Base-by-base conservation (phyloP, 2,329 filamentous ascomycete genomes). In the Lasiodiplodia sp. region DNA sequence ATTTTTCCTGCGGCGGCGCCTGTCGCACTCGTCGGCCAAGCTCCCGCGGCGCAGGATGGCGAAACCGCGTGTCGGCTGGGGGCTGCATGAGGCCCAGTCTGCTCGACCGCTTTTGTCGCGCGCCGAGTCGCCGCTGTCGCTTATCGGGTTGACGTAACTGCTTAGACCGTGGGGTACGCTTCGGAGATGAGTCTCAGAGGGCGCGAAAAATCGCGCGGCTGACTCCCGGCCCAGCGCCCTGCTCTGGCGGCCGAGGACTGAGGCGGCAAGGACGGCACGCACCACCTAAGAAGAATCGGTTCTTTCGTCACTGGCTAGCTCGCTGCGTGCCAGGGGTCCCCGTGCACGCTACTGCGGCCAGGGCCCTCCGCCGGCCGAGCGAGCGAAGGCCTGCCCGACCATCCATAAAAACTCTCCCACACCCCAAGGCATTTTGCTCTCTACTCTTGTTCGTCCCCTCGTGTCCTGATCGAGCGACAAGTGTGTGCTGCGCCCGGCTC, bases 381-480 rank as follows among this genome's bases (percentile, higher is more conserved):
- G 28, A 23, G 44, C 55, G 44, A 44, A 12, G 6, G 8, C 31
- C 53, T 52, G 55, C 57, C 55, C 57, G 44, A 63, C 49, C 57
- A 63, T 60, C 66, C 66, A 62, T 62, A 68, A 62, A 60, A 68
- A 68, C 34, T 58, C 66, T 53, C 56, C 57, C 56, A 25, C 57
- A 21, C 44, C 66, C 56, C 47, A 53, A 25, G 37, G 37, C 47
- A 21, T 7, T 68, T 52, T 37, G 16, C 57, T 68, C 66, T n/a
- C 31, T 58, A 63, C 66, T 68, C 66, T 68, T 68, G 66, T 68
- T 68, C 66, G 66, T 68, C 66, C 56, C 47, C 66, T 68, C 66
- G 66, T 68, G 47, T 63, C 66, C 56, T 53, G 66, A 68, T 68
- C 66, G 66, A 68, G 66, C 66, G 66, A 25, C 66, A 68, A 68